A percentile compares a stretch with the other conserved stretches of the same genome.
phyloP scores from a whole-genome alignment of 352 stramenopile species.

The Blastocystis sp. region DNA sequence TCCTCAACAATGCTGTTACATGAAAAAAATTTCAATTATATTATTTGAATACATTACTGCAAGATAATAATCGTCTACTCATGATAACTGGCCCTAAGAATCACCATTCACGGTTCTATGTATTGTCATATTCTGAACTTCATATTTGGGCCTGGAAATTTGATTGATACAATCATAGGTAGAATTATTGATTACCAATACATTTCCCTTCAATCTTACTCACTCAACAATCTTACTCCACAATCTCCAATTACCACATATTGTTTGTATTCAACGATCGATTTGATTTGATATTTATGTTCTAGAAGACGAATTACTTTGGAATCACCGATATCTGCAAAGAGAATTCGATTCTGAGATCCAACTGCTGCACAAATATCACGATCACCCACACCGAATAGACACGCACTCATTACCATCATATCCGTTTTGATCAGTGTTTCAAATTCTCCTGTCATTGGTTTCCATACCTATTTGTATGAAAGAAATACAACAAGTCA shows the following conservation, averaged over 20 bases:
- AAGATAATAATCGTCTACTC: constrained; percentile 27
- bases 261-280: constrained; percentile 13
- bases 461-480: constrained; percentile 48
- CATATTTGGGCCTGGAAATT: not conserved
- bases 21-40: constrained; percentile 32
- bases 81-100: not conserved
- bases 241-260: constrained; percentile 31
- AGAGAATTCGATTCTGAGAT: not conserved
- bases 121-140: constrained; percentile 25
- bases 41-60: constrained; percentile 42
- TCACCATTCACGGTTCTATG: not conserved
- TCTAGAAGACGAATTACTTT: not conserved
- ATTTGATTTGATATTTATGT: constrained; percentile 5
- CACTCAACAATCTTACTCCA: not conserved
- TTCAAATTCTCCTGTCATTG: constrained; percentile 33
- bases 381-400: not conserved
- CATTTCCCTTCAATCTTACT: not conserved
- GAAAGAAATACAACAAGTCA: not conserved
- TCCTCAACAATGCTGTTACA: not conserved
- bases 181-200: constrained; percentile 20
- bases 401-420: constrained; percentile 15
- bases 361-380: constrained; percentile 24
- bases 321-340: not conserved
- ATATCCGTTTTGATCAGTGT: constrained; percentile 2
- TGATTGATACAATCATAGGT: not conserved